Evolutionary conservation across 2,329 filamentous ascomycete species (phyloP).

Genomic region (Scedosporium aurantiacum): DNA sequence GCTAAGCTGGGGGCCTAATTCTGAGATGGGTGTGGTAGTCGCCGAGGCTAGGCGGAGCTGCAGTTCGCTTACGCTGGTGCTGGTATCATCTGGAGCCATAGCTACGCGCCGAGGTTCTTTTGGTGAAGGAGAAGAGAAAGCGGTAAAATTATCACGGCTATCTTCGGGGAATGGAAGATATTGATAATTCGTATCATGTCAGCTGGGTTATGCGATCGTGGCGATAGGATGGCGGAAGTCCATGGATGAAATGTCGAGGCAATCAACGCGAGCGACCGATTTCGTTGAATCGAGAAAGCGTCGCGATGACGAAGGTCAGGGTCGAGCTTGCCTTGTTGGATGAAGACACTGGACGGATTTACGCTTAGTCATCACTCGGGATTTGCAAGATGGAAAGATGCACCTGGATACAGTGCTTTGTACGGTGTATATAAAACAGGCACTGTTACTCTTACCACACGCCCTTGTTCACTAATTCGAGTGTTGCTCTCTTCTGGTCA

Average conservation of each 20-base stretch:
- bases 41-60: background rate
- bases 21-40: slow-evolving; percentile 38
- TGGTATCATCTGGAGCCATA: background rate
- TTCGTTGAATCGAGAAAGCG: background rate
- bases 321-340: background rate
- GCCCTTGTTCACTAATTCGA: too few species aligned
- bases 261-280: background rate
- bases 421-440: too few species aligned
- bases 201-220: background rate
- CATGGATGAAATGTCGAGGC: background rate
- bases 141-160: background rate
- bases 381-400: too few species aligned
- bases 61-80: background rate
- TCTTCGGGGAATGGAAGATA: background rate
- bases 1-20: slow-evolving; percentile 37
- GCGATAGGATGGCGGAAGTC: background rate
- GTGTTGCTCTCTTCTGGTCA: too few species aligned
- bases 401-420: too few species aligned
- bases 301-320: background rate
- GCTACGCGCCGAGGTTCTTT: background rate
- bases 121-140: background rate
- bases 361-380: too few species aligned
- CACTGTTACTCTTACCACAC: too few species aligned
- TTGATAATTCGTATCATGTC: background rate
- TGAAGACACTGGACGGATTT: too few species aligned